Evolutionary conservation across 106 monocot species (phyloP).

Genomic region (Posidonia australis): DNA sequence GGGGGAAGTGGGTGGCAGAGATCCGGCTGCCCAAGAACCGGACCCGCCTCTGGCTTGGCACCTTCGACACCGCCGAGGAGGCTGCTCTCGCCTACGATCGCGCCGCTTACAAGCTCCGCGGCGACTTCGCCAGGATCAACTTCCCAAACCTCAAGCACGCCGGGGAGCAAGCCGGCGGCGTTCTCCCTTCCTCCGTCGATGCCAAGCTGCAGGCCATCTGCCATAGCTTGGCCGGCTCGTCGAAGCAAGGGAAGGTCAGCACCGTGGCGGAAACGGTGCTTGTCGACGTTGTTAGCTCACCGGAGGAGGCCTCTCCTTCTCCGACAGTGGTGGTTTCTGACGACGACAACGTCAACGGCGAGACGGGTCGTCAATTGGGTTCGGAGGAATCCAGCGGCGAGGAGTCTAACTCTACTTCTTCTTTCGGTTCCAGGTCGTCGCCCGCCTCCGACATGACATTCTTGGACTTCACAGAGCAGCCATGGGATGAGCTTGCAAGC

Average conservation of each 20-base stretch:
- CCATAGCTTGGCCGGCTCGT: slow-evolving; percentile 1
- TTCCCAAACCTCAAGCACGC: slow-evolving; percentile 39
- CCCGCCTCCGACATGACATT: slow-evolving; percentile 25
- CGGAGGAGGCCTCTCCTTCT: not conserved
- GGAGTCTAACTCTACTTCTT: not conserved
- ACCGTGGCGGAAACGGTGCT: slow-evolving; percentile 31
- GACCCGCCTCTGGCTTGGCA: slow-evolving; percentile 62
- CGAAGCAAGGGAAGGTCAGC: not conserved
- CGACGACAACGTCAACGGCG: not conserved
- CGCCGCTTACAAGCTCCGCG: slow-evolving; percentile 74
- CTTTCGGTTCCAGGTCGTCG: not conserved
- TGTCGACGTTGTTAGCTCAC: slow-evolving; percentile 3
- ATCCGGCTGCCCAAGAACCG: slow-evolving; percentile 64
- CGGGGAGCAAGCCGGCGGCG: not conserved
- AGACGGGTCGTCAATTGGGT: not conserved
- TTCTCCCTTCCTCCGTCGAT: slow-evolving; percentile 50
- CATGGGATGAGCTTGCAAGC: slow-evolving; percentile 61
- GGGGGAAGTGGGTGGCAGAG: slow-evolving; percentile 81
- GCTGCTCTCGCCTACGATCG: slow-evolving; percentile 83
- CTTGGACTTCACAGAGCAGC: slow-evolving; percentile 57
- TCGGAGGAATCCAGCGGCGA: not conserved
- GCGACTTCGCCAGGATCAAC: slow-evolving; percentile 73
- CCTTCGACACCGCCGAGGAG: slow-evolving; percentile 84
- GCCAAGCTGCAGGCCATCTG: slow-evolving; percentile 47
- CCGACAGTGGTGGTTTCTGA: not conserved